phyloP scores from a whole-genome alignment of 345 rosid genomes.

The Adansonia digitata region DNA sequence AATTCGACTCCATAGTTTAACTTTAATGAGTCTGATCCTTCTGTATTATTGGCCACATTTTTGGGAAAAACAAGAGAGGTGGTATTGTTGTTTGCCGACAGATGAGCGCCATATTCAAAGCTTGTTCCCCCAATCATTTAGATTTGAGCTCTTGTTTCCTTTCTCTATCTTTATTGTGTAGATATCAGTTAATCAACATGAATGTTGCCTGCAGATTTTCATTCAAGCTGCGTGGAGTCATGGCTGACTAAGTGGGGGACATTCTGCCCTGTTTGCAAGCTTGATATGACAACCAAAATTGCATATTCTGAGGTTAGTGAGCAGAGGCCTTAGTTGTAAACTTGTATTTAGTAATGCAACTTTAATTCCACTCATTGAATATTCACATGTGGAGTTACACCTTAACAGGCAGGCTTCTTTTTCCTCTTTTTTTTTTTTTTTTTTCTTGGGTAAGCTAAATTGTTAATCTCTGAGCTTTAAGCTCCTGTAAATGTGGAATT shows the following conservation, averaged over 20 bases:
- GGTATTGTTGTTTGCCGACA: background rate
- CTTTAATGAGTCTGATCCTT: background rate
- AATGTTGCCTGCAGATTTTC: constrained; percentile 52
- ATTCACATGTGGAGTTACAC: background rate
- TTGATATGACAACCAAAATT: constrained; percentile 43
- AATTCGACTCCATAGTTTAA: background rate
- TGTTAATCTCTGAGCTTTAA: background rate
- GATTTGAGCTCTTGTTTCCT: background rate
- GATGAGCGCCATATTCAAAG: background rate
- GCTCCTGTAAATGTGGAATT: background rate
- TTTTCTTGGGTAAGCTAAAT: background rate
- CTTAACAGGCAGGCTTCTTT: background rate
- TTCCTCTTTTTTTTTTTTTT: too few relatives aligned
- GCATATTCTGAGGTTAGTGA: constrained; percentile 41
- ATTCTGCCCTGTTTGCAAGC: constrained; percentile 76
- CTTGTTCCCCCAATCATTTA: background rate
- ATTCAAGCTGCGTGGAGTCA: constrained; percentile 56
- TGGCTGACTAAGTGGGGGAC: constrained; percentile 81
- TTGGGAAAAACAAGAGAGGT: background rate
- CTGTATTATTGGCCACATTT: background rate
- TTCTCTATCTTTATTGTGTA: background rate
- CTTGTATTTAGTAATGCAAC: background rate
- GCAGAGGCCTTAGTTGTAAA: background rate
- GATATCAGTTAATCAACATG: constrained; percentile 19
- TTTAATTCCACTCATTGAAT: background rate